A percentile compares a stretch with the other conserved stretches of the same genome.
Evolutionary conservation across 2,329 filamentous ascomycete species (phyloP).

Genomic region (Talaromyces sp.): DNA sequence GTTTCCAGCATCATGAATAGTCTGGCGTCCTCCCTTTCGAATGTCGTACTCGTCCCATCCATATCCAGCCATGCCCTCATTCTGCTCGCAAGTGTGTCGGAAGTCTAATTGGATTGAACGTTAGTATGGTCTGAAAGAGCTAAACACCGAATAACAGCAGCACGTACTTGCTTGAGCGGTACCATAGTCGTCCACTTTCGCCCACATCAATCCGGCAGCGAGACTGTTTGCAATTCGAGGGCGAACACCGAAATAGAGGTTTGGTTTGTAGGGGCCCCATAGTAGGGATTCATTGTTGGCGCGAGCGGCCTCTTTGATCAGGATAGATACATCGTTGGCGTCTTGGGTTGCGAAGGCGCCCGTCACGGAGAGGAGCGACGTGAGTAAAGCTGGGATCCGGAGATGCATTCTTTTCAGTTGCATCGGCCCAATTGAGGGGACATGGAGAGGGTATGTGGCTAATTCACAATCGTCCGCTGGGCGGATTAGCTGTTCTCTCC

Average conservation of each 20-base stretch:
- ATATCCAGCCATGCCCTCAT: slow-evolving; percentile 91
- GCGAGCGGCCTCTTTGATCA: slow-evolving; percentile 45
- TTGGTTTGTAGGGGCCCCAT: slow-evolving; percentile 94
- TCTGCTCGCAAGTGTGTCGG: slow-evolving; percentile 93
- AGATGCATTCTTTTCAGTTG: slow-evolving; percentile 36
- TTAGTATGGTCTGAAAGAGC: neutral
- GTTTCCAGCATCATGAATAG: slow-evolving; percentile 88
- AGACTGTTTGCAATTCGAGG: slow-evolving; percentile 81
- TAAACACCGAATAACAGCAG: neutral
- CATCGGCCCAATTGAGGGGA: slow-evolving; percentile 20
- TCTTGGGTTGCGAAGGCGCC: slow-evolving; percentile 32
- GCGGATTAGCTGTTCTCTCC: slow-evolving; percentile 28
- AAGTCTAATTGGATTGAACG: slow-evolving; percentile 55
- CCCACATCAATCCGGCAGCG: slow-evolving; percentile 85
- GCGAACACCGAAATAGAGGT: slow-evolving; percentile 89
- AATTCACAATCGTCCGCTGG: slow-evolving; percentile 13
- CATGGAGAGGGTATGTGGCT: slow-evolving; percentile 23
- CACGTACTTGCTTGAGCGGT: slow-evolving; percentile 74
- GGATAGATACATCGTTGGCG: slow-evolving; percentile 36
- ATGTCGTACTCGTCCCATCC: slow-evolving; percentile 98
- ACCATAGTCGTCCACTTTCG: slow-evolving; percentile 75
- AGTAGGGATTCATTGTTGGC: slow-evolving; percentile 79
- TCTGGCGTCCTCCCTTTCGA: slow-evolving; percentile 81
- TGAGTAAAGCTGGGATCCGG: slow-evolving; percentile 28
- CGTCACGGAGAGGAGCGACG: slow-evolving; percentile 31